These are phyloP conservation scores for Laburnicola sp. DNA, from an alignment of 2,329 filamentous ascomycete genomes.

Conservation along the genomic window DNA sequence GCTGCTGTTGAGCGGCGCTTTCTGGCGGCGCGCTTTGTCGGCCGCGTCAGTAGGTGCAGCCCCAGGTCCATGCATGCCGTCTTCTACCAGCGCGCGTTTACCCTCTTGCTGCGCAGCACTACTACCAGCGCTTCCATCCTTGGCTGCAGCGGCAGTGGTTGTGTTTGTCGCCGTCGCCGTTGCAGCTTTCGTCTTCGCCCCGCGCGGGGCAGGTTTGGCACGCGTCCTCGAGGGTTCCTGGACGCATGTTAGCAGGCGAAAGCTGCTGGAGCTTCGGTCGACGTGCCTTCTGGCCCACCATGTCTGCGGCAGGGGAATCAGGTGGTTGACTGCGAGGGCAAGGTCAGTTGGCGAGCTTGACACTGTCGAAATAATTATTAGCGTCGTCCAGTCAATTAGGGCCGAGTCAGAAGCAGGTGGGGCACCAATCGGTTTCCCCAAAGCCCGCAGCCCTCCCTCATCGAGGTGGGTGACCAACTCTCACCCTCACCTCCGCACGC, in stretches of 20 bases:
- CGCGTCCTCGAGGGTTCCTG: slow-evolving; percentile 34
- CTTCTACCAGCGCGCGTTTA: slow-evolving; percentile 14
- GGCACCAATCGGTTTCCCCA: slow-evolving; percentile 33
- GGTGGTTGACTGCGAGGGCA: slow-evolving; percentile 15
- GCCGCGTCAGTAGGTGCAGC: slow-evolving; percentile 16
- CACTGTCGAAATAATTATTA: slow-evolving; percentile 29
- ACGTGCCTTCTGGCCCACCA: slow-evolving; percentile 40
- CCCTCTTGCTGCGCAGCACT: slow-evolving; percentile 1
- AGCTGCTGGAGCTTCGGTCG: neutral
- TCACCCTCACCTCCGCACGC: neutral
- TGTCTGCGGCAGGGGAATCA: slow-evolving; percentile 21
- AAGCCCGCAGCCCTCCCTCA: slow-evolving; percentile 21
- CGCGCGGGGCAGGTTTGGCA: slow-evolving; percentile 38
- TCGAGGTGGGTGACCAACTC: slow-evolving; percentile 23
- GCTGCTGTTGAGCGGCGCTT: slow-evolving; percentile 30
- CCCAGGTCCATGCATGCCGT: slow-evolving; percentile 10
- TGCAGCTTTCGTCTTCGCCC: slow-evolving; percentile 31
- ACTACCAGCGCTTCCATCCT: slow-evolving; percentile 4
- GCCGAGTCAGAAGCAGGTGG: slow-evolving; percentile 31
- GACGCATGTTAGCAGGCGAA: slow-evolving; percentile 12
- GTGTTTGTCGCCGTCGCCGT: slow-evolving; percentile 18
- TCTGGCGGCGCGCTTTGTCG: slow-evolving; percentile 34
- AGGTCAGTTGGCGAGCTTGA: slow-evolving; percentile 14
- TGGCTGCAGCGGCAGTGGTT: slow-evolving; percentile 1
- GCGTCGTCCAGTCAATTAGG: slow-evolving; percentile 13